Evolutionary conservation across 1,284 basidiomycete genomes (phyloP).

Genomic region (Apiotrichum porosum): DNA sequence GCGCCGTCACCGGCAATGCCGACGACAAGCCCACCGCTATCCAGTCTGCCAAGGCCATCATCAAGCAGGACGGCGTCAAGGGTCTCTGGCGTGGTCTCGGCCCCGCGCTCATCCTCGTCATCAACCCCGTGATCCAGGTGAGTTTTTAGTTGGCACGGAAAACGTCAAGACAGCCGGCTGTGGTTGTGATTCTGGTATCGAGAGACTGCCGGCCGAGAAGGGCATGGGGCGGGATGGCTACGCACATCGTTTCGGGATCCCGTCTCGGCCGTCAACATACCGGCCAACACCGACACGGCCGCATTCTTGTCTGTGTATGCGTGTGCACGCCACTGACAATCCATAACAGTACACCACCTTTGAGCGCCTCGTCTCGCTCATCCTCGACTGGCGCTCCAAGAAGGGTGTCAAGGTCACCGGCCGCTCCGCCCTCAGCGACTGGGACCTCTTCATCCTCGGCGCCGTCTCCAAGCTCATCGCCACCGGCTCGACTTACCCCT

Average conservation of each 20-base stretch:
- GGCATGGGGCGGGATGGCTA: no score
- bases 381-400: conserved; percentile 30
- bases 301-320: no score
- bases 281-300: no score
- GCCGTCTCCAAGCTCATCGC: conserved; percentile 73
- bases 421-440: conserved; percentile 59
- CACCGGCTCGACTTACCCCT: conserved; percentile 48
- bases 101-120: conserved; percentile 85
- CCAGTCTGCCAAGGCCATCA: conserved; percentile 66
- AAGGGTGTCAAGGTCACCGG: conserved; percentile 48
- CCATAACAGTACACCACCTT: conserved; percentile 64
- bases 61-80: conserved; percentile 68
- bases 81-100: conserved; percentile 96
- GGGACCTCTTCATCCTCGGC: conserved; percentile 86
- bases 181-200: no score
- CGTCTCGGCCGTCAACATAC: no score
- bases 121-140: conserved; percentile 83
- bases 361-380: conserved; percentile 59
- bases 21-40: conserved; percentile 55
- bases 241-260: no score
- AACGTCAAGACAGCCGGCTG: no score
- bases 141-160: no score
- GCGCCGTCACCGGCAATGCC: conserved; percentile 26
- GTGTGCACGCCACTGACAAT: neutral
- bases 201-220: no score